Percentiles rank a stretch among this genome's conserved stretches.
These are phyloP conservation scores for Ilyonectria robusta DNA, from an alignment of 2,329 filamentous ascomycete species.

Conservation along the genomic window DNA sequence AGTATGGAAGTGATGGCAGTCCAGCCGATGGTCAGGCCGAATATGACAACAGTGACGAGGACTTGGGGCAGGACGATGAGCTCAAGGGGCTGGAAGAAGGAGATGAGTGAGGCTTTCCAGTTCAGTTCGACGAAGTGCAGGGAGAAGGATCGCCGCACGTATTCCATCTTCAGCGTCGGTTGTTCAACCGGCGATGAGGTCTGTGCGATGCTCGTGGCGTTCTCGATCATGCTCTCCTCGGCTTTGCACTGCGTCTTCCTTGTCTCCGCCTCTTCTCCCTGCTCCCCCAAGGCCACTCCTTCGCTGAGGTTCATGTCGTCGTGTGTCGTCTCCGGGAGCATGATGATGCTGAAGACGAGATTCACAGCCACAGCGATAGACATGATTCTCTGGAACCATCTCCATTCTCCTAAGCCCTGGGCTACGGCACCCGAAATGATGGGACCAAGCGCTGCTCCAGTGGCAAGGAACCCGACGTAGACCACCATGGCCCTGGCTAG, in stretches of 20 bases:
- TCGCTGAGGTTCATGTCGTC: not conserved
- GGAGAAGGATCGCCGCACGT: not conserved
- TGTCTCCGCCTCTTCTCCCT: not conserved
- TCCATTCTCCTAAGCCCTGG: conserved; percentile 3
- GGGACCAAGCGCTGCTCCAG: conserved; percentile 4
- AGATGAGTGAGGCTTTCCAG: conserved; percentile 1
- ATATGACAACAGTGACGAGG: conserved; percentile 12
- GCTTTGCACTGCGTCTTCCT: not conserved
- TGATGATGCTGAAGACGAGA: conserved; percentile 3
- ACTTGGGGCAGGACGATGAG: conserved; percentile 14
- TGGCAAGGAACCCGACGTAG: conserved; percentile 7
- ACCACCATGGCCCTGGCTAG: conserved; percentile 13
- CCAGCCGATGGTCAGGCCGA: conserved; percentile 24
- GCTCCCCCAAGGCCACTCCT: not conserved
- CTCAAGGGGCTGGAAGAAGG: conserved; percentile 5
- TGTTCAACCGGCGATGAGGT: not conserved
- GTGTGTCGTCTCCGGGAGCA: conserved; percentile 13
- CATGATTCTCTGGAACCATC: conserved; percentile 9
- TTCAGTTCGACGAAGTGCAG: conserved; percentile 1
- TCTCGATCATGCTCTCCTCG: not conserved
- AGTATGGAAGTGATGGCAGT: conserved; percentile 18
- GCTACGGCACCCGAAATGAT: conserved; percentile 2
- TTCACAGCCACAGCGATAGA: conserved; percentile 5
- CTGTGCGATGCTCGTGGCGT: not conserved
- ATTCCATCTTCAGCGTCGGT: conserved; percentile 1